phyloP scores from a whole-genome alignment of 2,329 filamentous ascomycete species.

The Fusarium temperatum region DNA sequence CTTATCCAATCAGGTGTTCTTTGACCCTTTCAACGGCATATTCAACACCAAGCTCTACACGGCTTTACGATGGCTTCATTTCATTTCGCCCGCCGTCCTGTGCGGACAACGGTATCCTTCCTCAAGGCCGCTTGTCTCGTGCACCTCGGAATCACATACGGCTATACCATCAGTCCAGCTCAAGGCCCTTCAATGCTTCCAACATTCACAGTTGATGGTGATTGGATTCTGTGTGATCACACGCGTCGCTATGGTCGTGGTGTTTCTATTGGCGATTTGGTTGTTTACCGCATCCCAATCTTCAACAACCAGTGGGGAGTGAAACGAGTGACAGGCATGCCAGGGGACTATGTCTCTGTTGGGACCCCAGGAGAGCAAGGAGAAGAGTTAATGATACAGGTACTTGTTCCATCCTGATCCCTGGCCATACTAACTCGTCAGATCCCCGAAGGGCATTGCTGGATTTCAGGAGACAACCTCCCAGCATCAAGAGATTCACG shows the following conservation, averaged over 20 bases:
- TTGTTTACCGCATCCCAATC: slow-evolving; percentile 80
- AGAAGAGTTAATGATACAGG: slow-evolving; percentile 70
- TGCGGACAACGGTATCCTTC: slow-evolving; percentile 48
- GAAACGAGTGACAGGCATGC: slow-evolving; percentile 82
- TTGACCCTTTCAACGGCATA: slow-evolving; percentile 4
- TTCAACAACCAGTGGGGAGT: slow-evolving; percentile 68
- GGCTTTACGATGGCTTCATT: slow-evolving; percentile 36
- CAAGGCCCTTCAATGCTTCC: slow-evolving; percentile 89
- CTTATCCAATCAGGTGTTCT: slow-evolving; percentile 25
- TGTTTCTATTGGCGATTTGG: slow-evolving; percentile 80
- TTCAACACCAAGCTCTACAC: slow-evolving; percentile 15
- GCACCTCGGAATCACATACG: slow-evolving; percentile 64
- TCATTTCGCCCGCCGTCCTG: slow-evolving; percentile 52
- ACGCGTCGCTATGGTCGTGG: slow-evolving; percentile 73
- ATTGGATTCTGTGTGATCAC: slow-evolving; percentile 75
- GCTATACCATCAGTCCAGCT: slow-evolving; percentile 67
- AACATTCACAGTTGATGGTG: slow-evolving; percentile 74
- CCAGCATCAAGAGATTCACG: slow-evolving; percentile 86
- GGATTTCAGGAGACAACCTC: slow-evolving; percentile 89
- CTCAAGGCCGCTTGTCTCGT: slow-evolving; percentile 53
- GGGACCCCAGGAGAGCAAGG: slow-evolving; percentile 64
- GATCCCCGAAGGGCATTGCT: slow-evolving; percentile 93
- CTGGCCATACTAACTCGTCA: slow-evolving; percentile 48
- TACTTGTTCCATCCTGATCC: slow-evolving; percentile 42
- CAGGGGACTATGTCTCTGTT: slow-evolving; percentile 77